phyloP scores from a whole-genome alignment of 177 flowering plant species.

The Vitis hybrid region DNA sequence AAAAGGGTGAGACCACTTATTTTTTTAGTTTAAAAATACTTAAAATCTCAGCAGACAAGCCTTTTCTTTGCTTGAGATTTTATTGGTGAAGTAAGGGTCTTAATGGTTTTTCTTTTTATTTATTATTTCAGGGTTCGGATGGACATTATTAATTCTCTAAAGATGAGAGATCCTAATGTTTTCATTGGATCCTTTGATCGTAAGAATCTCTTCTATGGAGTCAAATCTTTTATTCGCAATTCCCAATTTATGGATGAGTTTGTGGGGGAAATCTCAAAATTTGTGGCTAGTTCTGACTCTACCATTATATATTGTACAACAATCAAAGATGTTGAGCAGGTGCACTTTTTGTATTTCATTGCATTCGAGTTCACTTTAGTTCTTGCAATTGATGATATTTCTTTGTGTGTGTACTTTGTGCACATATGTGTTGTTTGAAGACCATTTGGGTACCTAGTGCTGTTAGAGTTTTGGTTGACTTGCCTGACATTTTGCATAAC shows the following conservation, averaged over 20 bases:
- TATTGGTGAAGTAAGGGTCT: not conserved
- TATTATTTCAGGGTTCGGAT: conserved; percentile 44
- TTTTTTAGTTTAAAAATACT: no score
- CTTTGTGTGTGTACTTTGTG: not conserved
- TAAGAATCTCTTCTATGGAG: conserved; percentile 58
- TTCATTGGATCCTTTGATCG: conserved; percentile 64
- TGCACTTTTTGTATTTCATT: conserved; percentile 14
- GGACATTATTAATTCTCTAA: conserved; percentile 51
- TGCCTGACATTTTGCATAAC: not conserved
- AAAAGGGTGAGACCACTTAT: no score
- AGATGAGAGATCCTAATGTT: conserved; percentile 51
- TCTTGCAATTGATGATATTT: not conserved
- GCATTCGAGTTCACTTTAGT: not conserved
- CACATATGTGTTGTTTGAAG: not conserved
- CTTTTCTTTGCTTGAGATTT: not conserved
- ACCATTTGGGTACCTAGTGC: not conserved
- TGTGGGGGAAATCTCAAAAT: conserved; percentile 44
- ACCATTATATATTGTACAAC: conserved; percentile 63
- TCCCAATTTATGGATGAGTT: conserved; percentile 40
- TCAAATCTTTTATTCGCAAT: conserved; percentile 36
- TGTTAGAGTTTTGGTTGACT: not conserved
- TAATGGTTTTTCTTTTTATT: not conserved
- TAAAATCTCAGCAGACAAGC: not conserved
- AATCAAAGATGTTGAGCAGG: conserved; percentile 62
- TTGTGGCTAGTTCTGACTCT: conserved; percentile 36